Percentiles rank a stretch among this genome's conserved stretches.
Conservation (phyloP, 2,329 filamentous ascomycete genomes). For the Fonsecaea multimorphosa region DNA sequence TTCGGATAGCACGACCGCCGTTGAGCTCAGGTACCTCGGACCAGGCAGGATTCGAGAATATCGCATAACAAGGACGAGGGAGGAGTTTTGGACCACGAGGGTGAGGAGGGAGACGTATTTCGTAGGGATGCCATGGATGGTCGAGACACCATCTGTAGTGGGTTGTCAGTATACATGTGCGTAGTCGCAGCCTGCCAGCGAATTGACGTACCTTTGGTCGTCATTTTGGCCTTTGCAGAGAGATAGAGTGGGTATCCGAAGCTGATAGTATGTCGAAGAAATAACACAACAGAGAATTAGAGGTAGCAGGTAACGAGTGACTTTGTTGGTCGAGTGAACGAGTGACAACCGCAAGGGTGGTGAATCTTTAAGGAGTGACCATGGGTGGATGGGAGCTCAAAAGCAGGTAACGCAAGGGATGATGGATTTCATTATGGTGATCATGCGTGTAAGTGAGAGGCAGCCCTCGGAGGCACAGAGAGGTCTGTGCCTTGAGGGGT, state of each 20-base stretch:
- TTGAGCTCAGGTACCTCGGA: slow-evolving; percentile 89
- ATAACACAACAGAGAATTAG: background rate
- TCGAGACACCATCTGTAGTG: slow-evolving; percentile 19
- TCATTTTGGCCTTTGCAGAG: slow-evolving; percentile 3
- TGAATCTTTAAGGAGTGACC: slow-evolving; percentile 14
- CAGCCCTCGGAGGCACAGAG: background rate
- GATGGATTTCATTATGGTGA: slow-evolving; percentile 16
- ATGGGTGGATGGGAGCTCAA: slow-evolving; percentile 12
- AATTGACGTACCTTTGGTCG: slow-evolving; percentile 8
- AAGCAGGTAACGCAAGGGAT: slow-evolving; percentile 11
- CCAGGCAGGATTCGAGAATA: slow-evolving; percentile 94
- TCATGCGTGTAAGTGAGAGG: slow-evolving; percentile 7
- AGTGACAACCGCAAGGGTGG: slow-evolving; percentile 16
- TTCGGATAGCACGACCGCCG: slow-evolving; percentile 91
- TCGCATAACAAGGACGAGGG: slow-evolving; percentile 62
- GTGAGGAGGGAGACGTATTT: slow-evolving; percentile 37
- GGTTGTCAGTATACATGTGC: background rate
- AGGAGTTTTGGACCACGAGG: slow-evolving; percentile 38
- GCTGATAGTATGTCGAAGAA: background rate
- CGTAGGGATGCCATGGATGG: slow-evolving; percentile 35
- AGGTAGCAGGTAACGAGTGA: slow-evolving; percentile 2
- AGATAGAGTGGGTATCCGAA: background rate
- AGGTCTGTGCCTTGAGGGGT: slow-evolving; percentile 12
- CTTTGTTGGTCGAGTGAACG: slow-evolving; percentile 7
- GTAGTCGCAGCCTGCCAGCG: background rate